Conservation (phyloP, 495 filamentous ascomycete species). For the Cenococcum geophilum region DNA sequence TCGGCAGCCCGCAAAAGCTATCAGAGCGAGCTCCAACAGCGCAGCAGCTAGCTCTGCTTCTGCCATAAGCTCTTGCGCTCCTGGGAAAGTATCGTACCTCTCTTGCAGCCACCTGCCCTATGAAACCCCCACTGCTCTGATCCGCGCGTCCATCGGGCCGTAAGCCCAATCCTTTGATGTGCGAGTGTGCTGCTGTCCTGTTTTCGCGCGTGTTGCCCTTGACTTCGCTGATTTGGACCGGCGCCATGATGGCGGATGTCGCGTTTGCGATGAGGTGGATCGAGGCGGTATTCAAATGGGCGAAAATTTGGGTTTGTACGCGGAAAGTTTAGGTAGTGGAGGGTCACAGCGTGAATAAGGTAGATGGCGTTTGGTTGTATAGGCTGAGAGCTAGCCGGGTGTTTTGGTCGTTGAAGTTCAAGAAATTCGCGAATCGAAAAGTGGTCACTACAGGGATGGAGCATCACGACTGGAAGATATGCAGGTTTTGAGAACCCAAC, state of each 20-base stretch:
- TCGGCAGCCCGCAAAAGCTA: no score
- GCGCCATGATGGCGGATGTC: constrained; percentile 18
- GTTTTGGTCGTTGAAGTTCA: background rate
- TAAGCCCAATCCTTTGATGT: constrained; percentile 91
- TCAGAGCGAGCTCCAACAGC: no score
- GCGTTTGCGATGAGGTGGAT: background rate
- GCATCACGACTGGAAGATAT: no score
- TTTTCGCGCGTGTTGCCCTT: constrained; percentile 93
- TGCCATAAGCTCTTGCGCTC: no score
- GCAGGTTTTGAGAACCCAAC: no score
- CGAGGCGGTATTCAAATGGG: background rate
- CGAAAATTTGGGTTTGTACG: background rate
- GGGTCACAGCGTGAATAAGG: background rate
- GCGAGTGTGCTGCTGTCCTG: constrained; percentile 90
- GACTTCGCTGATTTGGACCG: constrained; percentile 88
- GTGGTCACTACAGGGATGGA: background rate
- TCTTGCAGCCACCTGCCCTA: constrained; percentile 80
- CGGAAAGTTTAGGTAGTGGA: background rate
- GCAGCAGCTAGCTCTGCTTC: no score
- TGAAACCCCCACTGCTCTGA: constrained; percentile 68
- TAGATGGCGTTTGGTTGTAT: background rate
- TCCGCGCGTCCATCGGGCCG: constrained; percentile 77
- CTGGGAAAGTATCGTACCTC: no score
- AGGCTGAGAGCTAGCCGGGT: background rate
- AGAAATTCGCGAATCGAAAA: background rate